Evolutionary conservation across 1,284 basidiomycete genomes (phyloP).

Genomic region (Mycosarcoma mackinlayi): DNA sequence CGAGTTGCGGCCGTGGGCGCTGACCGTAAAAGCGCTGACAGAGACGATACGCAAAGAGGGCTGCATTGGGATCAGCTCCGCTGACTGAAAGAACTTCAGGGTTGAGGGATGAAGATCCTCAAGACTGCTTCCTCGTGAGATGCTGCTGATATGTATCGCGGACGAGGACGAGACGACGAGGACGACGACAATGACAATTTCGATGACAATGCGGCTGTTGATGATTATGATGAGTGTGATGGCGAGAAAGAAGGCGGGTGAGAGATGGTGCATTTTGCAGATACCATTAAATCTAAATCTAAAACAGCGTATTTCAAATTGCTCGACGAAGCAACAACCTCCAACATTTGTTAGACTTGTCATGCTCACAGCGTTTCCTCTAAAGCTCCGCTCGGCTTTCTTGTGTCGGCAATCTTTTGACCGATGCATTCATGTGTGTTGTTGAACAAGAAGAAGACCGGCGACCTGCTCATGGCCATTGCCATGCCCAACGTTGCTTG

Average conservation of each 20-base stretch:
- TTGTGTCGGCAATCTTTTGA: conserved; percentile 25
- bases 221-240: conserved; percentile 1
- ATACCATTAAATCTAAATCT: not conserved
- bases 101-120: conserved; percentile 4
- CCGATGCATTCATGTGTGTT: conserved; percentile 7
- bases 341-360: no score
- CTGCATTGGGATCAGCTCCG: conserved; percentile 32
- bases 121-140: not conserved
- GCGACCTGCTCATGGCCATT: conserved; percentile 15
- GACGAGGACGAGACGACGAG: no score
- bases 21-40: conserved; percentile 22
- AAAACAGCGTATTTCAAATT: no score
- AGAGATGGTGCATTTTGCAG: not conserved
- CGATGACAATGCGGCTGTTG: no score
- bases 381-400: conserved; percentile 22
- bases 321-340: no score
- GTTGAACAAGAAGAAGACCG: conserved; percentile 14
- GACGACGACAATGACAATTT: no score
- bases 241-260: not conserved
- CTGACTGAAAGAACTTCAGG: conserved; percentile 26
- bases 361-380: no score
- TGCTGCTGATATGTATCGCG: no score
- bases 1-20: conserved; percentile 21
- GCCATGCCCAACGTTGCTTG: not conserved
- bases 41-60: conserved; percentile 17